Evolutionary conservation across 805 yeast genomes (phyloP).

Genomic region (Saccharomycopsis sp.): DNA sequence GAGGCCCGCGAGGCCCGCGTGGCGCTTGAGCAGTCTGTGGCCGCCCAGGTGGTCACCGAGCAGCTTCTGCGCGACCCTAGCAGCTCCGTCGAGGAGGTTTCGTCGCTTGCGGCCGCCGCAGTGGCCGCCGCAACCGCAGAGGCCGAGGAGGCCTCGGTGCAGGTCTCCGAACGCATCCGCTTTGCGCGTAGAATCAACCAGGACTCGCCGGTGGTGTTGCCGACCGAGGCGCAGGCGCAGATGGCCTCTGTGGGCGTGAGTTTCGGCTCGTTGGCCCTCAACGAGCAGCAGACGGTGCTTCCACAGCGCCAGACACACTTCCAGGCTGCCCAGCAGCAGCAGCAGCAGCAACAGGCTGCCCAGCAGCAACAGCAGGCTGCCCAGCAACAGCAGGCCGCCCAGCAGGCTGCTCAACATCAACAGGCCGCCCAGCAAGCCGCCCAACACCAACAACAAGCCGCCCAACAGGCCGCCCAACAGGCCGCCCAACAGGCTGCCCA

Average conservation of each 20-base stretch:
- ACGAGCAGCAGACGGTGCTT: slow-evolving; percentile 28
- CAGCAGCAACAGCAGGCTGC: slow-evolving; percentile 18
- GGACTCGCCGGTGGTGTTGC: slow-evolving; percentile 46
- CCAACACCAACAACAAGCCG: slow-evolving; percentile 16
- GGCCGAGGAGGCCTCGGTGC: slow-evolving; percentile 16
- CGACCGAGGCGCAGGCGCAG: slow-evolving; percentile 35
- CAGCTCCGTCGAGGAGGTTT: not conserved
- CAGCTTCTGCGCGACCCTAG: slow-evolving; percentile 6
- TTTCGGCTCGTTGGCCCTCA: slow-evolving; percentile 51
- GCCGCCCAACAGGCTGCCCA: slow-evolving; percentile 19
- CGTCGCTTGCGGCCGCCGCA: slow-evolving; percentile 2
- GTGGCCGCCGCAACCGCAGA: slow-evolving; percentile 7
- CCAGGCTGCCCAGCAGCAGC: slow-evolving; percentile 18
- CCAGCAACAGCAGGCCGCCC: slow-evolving; percentile 17
- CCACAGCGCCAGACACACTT: slow-evolving; percentile 22
- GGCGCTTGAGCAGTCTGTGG: slow-evolving; percentile 1
- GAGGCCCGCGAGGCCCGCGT: slow-evolving; percentile 1
- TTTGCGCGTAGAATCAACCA: slow-evolving; percentile 33
- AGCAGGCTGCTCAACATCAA: slow-evolving; percentile 19
- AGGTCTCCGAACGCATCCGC: slow-evolving; percentile 11
- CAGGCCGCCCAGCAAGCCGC: slow-evolving; percentile 22
- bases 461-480: slow-evolving; percentile 3
- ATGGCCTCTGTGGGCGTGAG: slow-evolving; percentile 46
- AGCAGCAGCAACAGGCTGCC: slow-evolving; percentile 11
- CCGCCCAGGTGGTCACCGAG: not conserved